phyloP scores from a whole-genome alignment of 148 eudicot species.

The Suaeda aralocaspica region DNA sequence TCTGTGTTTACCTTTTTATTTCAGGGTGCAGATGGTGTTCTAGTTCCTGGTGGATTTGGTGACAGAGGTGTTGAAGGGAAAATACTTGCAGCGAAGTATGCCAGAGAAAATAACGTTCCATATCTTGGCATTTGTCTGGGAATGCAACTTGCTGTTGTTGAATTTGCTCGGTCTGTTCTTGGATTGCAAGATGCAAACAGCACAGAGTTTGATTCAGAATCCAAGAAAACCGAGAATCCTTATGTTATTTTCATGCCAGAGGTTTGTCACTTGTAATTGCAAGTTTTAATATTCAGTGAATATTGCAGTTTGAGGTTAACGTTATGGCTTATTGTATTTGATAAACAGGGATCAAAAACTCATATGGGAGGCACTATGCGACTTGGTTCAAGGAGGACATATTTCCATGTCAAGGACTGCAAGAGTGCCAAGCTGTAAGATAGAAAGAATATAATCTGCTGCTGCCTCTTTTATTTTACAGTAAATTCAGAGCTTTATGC shows the following conservation, averaged over 20 bases:
- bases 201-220: slow-evolving; percentile 72
- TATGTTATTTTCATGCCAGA: slow-evolving; percentile 95
- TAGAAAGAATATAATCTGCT: slow-evolving; percentile 23
- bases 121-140: slow-evolving; percentile 94
- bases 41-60: slow-evolving; percentile 99
- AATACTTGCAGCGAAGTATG: slow-evolving; percentile 89
- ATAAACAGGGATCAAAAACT: slow-evolving; percentile 79
- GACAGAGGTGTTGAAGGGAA: slow-evolving; percentile 98
- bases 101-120: slow-evolving; percentile 78
- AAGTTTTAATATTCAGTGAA: neutral
- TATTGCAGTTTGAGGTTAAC: neutral
- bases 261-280: slow-evolving; percentile 36
- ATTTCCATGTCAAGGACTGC: slow-evolving; percentile 59
- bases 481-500: neutral
- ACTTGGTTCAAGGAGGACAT: slow-evolving; percentile 94
- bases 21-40: slow-evolving; percentile 83
- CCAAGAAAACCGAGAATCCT: slow-evolving; percentile 53
- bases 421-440: slow-evolving; percentile 79
- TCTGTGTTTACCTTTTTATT: slow-evolving; percentile 15
- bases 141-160: slow-evolving; percentile 94
- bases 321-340: slow-evolving; percentile 5
- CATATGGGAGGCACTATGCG: slow-evolving; percentile 99
- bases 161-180: slow-evolving; percentile 78
- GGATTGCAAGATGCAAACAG: slow-evolving; percentile 77
- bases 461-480: neutral